These are phyloP conservation scores for Starmerella vitae DNA, from an alignment of 805 yeast species.

Conservation along the genomic window DNA sequence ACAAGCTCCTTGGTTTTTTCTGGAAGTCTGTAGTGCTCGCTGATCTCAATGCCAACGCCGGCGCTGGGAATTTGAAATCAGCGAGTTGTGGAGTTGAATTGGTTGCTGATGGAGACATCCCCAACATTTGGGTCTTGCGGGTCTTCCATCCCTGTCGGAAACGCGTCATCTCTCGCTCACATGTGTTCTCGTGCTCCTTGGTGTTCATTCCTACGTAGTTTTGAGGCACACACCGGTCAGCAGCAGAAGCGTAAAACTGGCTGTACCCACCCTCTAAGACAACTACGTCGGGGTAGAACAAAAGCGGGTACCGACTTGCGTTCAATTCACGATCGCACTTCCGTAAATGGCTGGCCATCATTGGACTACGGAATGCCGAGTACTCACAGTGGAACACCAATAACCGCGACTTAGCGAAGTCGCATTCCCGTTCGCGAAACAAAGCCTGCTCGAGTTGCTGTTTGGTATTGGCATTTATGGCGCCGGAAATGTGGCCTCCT, in stretches of 20 bases:
- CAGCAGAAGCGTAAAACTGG: constrained; percentile 48
- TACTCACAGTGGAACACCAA: constrained; percentile 90
- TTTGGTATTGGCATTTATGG: constrained; percentile 62
- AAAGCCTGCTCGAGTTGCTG: constrained; percentile 51
- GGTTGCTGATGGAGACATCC: background rate
- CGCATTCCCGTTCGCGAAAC: constrained; percentile 19
- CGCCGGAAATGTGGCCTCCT: constrained; percentile 85
- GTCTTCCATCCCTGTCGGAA: constrained; percentile 36
- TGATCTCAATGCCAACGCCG: constrained; percentile 6
- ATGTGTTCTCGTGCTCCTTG: constrained; percentile 32
- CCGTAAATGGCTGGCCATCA: constrained; percentile 76
- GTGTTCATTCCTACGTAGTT: constrained; percentile 81
- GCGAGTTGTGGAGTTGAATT: constrained; percentile 10
- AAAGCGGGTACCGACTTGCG: constrained; percentile 60
- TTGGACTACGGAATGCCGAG: constrained; percentile 85
- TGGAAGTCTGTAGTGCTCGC: constrained; percentile 7
- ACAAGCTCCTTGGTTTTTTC: no score
- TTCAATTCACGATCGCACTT: constrained; percentile 68
- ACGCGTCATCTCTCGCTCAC: constrained; percentile 42
- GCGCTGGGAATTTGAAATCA: constrained; percentile 12
- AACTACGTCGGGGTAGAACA: constrained; percentile 78
- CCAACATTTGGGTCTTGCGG: constrained; percentile 8
- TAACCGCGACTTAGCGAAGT: constrained; percentile 31
- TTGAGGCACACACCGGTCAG: constrained; percentile 54
- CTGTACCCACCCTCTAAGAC: constrained; percentile 87